phyloP scores from a whole-genome alignment of 1,284 basidiomycete species.

The Malassezia dermatis region DNA sequence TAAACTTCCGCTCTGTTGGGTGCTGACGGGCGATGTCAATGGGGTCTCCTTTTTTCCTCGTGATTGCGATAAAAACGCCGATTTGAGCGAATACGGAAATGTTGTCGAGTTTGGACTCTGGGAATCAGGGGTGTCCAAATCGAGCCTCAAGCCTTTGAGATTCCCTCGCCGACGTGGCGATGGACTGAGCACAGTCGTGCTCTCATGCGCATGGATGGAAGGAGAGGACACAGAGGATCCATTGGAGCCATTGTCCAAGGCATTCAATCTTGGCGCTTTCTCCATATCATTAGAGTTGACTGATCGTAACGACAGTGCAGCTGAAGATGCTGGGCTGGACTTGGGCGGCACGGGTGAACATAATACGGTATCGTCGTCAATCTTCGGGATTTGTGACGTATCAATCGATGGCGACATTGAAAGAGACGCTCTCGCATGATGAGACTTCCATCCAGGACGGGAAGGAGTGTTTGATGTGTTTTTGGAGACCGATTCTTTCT shows the following conservation, averaged over 20 bases:
- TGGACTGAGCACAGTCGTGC: background rate
- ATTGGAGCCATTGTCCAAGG: background rate
- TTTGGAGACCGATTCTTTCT: background rate
- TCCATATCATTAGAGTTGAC: background rate
- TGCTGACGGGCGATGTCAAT: background rate
- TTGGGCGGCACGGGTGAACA: background rate
- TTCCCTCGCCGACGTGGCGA: background rate
- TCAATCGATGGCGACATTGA: conserved; percentile 8
- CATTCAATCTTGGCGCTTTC: background rate
- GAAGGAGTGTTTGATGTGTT: background rate
- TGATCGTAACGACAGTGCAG: conserved; percentile 15
- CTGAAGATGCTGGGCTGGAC: conserved; percentile 12
- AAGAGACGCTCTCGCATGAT: background rate
- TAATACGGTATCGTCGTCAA: background rate
- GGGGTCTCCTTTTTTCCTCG: background rate
- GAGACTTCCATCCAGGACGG: background rate
- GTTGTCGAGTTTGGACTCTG: background rate
- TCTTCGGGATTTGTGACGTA: background rate
- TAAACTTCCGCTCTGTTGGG: background rate
- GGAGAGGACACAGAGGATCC: background rate
- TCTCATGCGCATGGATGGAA: background rate
- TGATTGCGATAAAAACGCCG: background rate
- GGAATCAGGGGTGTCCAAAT: background rate
- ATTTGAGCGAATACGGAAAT: background rate
- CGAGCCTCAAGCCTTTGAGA: background rate